Conservation (phyloP, 306 rosid genomes). For the Dryas alaskensis region DNA sequence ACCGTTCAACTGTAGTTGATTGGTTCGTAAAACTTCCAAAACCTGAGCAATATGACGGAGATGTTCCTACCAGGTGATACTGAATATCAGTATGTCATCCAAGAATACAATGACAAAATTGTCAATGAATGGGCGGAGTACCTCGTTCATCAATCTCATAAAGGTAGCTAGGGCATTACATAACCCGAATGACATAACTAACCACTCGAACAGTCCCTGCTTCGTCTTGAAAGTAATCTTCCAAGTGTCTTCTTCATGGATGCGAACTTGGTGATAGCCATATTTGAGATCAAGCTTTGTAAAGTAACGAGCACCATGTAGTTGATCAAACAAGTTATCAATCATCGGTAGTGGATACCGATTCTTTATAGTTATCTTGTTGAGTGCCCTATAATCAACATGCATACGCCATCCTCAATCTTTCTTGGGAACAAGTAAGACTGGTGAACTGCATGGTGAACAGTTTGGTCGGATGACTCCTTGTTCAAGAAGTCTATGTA, state of each 20-base stretch:
- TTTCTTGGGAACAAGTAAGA: neutral
- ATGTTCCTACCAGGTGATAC: neutral
- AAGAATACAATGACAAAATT: neutral
- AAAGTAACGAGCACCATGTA: neutral
- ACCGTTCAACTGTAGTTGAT: neutral
- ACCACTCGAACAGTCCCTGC: neutral
- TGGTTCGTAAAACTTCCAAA: neutral
- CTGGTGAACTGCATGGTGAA: neutral
- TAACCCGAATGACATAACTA: neutral
- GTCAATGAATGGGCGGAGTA: neutral
- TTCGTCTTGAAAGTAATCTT: neutral
- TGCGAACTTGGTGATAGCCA: neutral
- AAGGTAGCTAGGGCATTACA: neutral
- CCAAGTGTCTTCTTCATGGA: neutral
- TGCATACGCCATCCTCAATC: neutral
- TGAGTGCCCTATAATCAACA: neutral
- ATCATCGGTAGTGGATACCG: neutral
- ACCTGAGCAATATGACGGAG: neutral
- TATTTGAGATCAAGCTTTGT: neutral
- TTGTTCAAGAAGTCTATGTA: constrained; percentile 1
- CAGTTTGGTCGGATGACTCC: neutral
- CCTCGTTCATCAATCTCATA: neutral
- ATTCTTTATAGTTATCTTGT: no score
- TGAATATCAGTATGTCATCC: neutral
- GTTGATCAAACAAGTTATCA: neutral